Conservation (phyloP, 371 early-diverging fungal species). For the Mucor irregularis region DNA sequence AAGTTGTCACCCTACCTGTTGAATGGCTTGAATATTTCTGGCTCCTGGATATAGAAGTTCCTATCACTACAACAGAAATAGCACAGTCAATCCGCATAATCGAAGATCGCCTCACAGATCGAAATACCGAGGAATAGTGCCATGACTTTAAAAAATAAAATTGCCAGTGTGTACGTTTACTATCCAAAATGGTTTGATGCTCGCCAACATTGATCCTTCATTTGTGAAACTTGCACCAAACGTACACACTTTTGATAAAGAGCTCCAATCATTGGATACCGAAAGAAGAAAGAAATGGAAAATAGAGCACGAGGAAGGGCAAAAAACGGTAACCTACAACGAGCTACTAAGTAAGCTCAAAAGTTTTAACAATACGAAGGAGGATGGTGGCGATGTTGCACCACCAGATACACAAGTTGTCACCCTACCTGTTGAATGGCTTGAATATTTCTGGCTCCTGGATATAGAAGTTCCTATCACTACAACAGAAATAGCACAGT, state of each 20-base stretch:
- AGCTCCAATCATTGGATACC: neutral
- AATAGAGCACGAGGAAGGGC: too few species aligned
- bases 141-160: too few species aligned
- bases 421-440: neutral
- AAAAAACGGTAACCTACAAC: neutral
- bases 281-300: conserved; percentile 3
- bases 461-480: conserved; percentile 11
- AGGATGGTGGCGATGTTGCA: too few species aligned
- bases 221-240: neutral
- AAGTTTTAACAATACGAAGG: too few species aligned
- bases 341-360: too few species aligned
- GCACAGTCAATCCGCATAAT: too few species aligned
- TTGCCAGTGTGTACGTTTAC: too few species aligned
- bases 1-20: conserved; percentile 1
- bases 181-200: too few species aligned
- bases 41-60: conserved; percentile 8
- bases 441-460: conserved; percentile 17
- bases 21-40: conserved; percentile 14
- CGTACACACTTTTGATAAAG: conserved; percentile 27
- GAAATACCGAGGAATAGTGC: too few species aligned
- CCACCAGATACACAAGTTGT: neutral
- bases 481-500: too few species aligned
- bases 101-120: too few species aligned
- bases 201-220: too few species aligned
- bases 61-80: conserved; percentile 10